These are phyloP conservation scores for Geotrichum bryndzae DNA, from an alignment of 1,139 yeast species.

Conservation along the genomic window DNA sequence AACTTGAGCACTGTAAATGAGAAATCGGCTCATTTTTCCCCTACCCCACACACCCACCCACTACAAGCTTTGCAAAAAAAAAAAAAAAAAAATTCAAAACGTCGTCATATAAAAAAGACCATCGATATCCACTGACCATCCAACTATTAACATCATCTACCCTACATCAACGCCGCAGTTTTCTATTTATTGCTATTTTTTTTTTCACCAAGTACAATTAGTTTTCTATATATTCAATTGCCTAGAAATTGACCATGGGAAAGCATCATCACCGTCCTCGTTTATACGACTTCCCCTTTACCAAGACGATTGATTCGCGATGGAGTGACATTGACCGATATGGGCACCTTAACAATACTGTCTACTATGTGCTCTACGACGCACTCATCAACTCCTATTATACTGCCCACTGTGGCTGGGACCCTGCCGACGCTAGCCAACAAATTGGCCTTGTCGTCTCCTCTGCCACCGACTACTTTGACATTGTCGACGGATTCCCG, in stretches of 20 bases:
- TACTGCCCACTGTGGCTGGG: slow-evolving; percentile 28
- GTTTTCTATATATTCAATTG: background rate
- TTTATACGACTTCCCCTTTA: slow-evolving; percentile 25
- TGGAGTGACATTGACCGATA: slow-evolving; percentile 33
- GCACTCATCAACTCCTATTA: slow-evolving; percentile 29
- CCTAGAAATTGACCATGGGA: background rate
- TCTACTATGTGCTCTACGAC: slow-evolving; percentile 31
- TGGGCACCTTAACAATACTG: slow-evolving; percentile 33
- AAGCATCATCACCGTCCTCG: background rate
- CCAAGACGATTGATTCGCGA: slow-evolving; percentile 24
- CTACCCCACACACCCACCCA: background rate
- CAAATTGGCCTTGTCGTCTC: slow-evolving; percentile 31
- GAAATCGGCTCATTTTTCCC: background rate
- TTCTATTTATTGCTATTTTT: no score
- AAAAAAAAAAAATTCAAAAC: background rate
- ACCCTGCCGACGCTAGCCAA: slow-evolving; percentile 18
- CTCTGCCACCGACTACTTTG: slow-evolving; percentile 29
- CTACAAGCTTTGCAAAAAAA: background rate
- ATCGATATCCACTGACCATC: no score
- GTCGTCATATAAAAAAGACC: no score
- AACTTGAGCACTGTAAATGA: no score
- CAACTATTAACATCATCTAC: no score
- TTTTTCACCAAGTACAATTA: no score
- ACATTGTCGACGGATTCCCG: slow-evolving; percentile 31
- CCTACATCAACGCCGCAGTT: no score